Percentiles rank a stretch among this genome's conserved stretches.
phyloP scores from a whole-genome alignment of 345 rosid genomes.

The Erucastrum elatum region DNA sequence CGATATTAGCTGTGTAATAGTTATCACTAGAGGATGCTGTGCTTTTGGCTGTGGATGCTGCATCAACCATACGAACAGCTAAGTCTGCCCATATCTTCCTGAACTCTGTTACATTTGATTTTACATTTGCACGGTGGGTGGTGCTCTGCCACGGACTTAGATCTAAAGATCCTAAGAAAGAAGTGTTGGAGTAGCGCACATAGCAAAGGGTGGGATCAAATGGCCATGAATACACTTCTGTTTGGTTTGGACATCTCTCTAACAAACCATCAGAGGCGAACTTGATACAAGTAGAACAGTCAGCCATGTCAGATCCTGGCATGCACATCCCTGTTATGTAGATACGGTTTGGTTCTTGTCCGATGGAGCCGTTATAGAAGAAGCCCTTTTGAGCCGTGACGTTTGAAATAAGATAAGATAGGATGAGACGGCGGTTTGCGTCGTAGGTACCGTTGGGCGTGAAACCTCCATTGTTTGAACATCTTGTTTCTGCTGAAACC shows the following conservation, averaged over 20 bases:
- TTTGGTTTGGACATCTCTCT: neutral
- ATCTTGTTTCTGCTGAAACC: neutral
- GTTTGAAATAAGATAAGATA: neutral
- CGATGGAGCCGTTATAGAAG: neutral
- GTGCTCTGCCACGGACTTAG: neutral
- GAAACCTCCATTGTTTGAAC: neutral
- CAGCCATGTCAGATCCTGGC: neutral
- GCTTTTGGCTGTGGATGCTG: neutral
- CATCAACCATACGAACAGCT: neutral
- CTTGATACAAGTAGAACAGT: neutral
- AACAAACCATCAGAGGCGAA: neutral
- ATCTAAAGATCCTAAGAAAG: neutral
- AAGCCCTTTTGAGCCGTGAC: neutral
- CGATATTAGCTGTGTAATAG: neutral
- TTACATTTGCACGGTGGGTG: neutral
- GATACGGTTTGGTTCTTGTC: neutral
- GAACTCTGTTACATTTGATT: neutral
- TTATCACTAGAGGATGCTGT: neutral
- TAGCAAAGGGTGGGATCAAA: neutral
- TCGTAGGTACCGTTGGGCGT: neutral
- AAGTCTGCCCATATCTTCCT: neutral
- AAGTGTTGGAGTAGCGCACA: neutral
- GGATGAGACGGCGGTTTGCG: neutral
- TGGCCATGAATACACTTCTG: neutral
- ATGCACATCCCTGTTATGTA: neutral